Percentiles rank a stretch among this genome's conserved stretches.
These are phyloP conservation scores for Yamadazyma tumulicola DNA, from an alignment of 805 yeast species.

Conservation along the genomic window DNA sequence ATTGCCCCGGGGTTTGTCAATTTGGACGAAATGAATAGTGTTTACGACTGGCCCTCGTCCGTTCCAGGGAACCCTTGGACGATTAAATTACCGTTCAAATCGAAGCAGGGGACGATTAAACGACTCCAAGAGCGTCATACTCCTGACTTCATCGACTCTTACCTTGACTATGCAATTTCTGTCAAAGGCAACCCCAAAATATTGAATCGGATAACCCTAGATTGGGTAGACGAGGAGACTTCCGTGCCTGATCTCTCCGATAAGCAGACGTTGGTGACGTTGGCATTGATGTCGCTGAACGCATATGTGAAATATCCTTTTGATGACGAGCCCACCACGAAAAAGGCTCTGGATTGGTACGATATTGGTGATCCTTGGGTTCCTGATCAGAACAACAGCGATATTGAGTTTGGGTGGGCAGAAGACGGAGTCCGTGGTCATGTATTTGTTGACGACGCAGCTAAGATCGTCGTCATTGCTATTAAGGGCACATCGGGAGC, in stretches of 20 bases:
- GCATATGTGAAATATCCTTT: conserved; percentile 81
- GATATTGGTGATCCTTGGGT: conserved; percentile 55
- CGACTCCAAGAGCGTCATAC: conserved; percentile 36
- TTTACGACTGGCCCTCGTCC: conserved; percentile 37
- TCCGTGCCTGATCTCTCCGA: conserved; percentile 74
- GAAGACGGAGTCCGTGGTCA: conserved; percentile 87
- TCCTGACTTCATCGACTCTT: conserved; percentile 66
- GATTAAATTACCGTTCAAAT: conserved; percentile 26
- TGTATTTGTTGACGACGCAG: conserved; percentile 62
- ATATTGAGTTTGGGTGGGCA: conserved; percentile 81
- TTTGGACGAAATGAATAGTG: conserved; percentile 18
- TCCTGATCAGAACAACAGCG: conserved; percentile 53
- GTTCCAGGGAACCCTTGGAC: conserved; percentile 38
- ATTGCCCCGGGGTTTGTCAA: conserved; percentile 4
- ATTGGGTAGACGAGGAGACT: conserved; percentile 59
- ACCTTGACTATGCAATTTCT: conserved; percentile 52
- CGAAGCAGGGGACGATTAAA: conserved; percentile 14
- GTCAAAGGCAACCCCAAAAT: conserved; percentile 36
- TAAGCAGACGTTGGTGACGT: conserved; percentile 62
- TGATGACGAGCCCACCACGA: conserved; percentile 44
- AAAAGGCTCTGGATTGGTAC: conserved; percentile 73
- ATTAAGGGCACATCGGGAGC: conserved; percentile 93
- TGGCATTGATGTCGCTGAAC: conserved; percentile 85
- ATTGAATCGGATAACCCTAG: conserved; percentile 43
- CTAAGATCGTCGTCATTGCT: conserved; percentile 66